Percentiles rank a stretch among this genome's conserved stretches.
Conservation (phyloP, 2,329 filamentous ascomycete species). For the Chrysosporium queenslandicum region DNA sequence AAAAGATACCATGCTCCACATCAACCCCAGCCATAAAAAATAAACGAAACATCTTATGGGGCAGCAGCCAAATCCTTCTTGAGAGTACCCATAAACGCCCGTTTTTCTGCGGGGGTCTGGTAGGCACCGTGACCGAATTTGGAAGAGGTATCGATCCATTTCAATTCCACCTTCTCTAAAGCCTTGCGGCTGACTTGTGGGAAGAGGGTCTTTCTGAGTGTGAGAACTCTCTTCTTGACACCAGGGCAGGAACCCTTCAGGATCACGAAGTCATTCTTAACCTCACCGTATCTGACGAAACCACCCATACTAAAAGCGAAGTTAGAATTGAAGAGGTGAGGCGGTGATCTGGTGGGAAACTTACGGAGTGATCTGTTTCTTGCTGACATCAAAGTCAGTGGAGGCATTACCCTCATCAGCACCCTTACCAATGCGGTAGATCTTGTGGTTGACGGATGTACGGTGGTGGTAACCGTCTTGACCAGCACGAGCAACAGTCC, state of each 20-base stretch:
- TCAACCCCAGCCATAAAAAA: conserved; percentile 11
- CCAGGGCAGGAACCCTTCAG: conserved; percentile 96
- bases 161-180: conserved; percentile 98
- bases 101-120: conserved; percentile 98
- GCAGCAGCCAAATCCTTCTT: conserved; percentile 78
- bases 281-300: conserved; percentile 97
- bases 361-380: conserved; percentile 99
- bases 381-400: conserved; percentile 91
- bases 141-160: conserved; percentile 99
- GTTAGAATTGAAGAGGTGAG: conserved; percentile 22
- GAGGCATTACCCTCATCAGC: conserved; percentile 83
- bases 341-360: conserved; percentile 37
- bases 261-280: conserved; percentile 98
- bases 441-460: conserved; percentile 99
- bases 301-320: conserved; percentile 67
- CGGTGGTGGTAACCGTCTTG: conserved; percentile 99
- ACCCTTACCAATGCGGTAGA: conserved; percentile 96
- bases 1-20: conserved; percentile 14
- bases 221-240: conserved; percentile 99
- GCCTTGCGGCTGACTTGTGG: conserved; percentile 89
- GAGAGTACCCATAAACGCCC: conserved; percentile 92
- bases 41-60: conserved; percentile 4
- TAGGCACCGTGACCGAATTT: conserved; percentile 99
- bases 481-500: conserved; percentile 99
- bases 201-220: conserved; percentile 98